Evolutionary conservation across 139 green algal species (phyloP).

Genomic region (Dunaliella sp.): DNA sequence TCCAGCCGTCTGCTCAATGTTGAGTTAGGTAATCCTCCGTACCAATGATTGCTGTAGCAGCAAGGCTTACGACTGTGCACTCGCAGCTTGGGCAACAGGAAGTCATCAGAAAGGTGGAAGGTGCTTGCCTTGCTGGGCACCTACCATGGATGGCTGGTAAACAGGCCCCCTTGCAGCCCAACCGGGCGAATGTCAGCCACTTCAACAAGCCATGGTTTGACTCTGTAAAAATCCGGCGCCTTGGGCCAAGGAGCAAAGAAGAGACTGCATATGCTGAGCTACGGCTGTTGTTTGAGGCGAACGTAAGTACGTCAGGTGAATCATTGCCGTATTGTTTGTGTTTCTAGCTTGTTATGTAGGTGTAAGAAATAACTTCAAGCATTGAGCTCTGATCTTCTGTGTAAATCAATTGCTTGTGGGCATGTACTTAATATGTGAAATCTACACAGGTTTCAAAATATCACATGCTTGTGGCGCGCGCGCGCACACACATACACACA

Average conservation of each 20-base stretch:
- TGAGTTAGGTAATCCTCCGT: too few species aligned
- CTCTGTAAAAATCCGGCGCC: constrained; percentile 51
- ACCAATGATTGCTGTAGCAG: neutral
- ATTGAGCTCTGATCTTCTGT: neutral
- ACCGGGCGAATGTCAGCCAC: neutral
- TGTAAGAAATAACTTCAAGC: neutral
- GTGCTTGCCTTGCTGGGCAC: neutral
- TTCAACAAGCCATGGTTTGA: neutral
- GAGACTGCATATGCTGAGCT: neutral
- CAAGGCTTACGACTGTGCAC: neutral
- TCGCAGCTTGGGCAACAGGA: neutral
- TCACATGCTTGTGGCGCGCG: neutral
- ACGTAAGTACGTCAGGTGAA: neutral
- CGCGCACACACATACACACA: neutral
- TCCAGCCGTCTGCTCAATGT: too few species aligned
- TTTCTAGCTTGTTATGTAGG: neutral
- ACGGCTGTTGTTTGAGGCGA: neutral
- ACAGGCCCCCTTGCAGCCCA: neutral
- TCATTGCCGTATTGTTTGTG: neutral
- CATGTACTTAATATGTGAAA: neutral
- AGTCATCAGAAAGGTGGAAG: neutral
- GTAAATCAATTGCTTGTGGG: neutral
- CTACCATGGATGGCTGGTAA: neutral
- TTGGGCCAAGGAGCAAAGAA: neutral
- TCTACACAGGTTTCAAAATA: neutral